Evolutionary conservation across 2,329 filamentous ascomycete species (phyloP).

Genomic region (Furcasterigmium furcatum): DNA sequence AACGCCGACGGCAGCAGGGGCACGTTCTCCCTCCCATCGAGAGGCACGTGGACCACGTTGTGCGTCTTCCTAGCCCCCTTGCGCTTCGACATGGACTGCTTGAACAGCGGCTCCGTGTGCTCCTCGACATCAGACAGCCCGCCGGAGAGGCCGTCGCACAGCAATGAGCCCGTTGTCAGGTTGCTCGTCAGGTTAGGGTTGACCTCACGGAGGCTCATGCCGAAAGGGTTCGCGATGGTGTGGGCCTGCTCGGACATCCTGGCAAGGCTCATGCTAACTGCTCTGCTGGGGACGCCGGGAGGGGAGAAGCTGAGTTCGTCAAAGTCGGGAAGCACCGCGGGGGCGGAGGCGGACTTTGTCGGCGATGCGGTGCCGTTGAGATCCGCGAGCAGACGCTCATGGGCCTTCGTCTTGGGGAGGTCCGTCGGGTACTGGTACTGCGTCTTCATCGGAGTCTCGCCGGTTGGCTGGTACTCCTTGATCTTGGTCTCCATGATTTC

Average conservation of each 20-base stretch:
- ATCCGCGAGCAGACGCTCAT: conserved; percentile 39
- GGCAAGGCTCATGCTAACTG: conserved; percentile 1
- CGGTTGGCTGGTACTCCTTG: conserved; percentile 80
- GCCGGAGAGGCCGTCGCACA: conserved; percentile 40
- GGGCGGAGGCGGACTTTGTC: conserved; percentile 14
- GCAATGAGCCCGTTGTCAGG: conserved; percentile 28
- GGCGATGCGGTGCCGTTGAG: conserved; percentile 26
- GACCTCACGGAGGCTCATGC: conserved; percentile 51
- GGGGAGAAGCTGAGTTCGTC: conserved; percentile 15
- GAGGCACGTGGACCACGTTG: conserved; percentile 17
- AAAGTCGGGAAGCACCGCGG: conserved; percentile 37
- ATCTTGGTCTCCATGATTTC: conserved; percentile 64
- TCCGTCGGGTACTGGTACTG: conserved; percentile 77
- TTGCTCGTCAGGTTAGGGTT: conserved; percentile 43
- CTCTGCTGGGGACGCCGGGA: background rate
- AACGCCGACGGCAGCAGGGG: conserved; percentile 42
- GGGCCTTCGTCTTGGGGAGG: conserved; percentile 68
- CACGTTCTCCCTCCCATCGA: conserved; percentile 50
- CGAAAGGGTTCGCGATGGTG: conserved; percentile 17
- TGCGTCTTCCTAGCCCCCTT: conserved; percentile 29
- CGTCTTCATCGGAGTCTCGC: conserved; percentile 78
- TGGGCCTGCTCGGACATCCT: conserved; percentile 10
- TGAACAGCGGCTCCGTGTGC: conserved; percentile 43
- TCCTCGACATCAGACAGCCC: conserved; percentile 34
- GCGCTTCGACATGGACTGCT: conserved; percentile 30